Percentiles rank a stretch among this genome's conserved stretches.
Evolutionary conservation across 192 early-diverging fungal species (phyloP).

Genomic region (Neocallimastix lanati): DNA sequence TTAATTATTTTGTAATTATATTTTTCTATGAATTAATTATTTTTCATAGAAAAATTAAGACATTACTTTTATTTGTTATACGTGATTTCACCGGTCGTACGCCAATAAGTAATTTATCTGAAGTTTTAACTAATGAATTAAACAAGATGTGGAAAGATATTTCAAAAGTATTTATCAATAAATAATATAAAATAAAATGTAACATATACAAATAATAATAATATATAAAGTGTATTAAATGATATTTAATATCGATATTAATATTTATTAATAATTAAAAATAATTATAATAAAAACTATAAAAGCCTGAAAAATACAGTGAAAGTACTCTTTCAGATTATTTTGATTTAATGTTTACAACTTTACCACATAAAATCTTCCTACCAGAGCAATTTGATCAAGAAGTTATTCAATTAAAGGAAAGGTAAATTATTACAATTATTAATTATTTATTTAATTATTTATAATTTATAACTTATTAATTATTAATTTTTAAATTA

Average conservation of each 20-base stretch:
- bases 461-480: too few relatives aligned
- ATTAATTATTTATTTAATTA: too few relatives aligned
- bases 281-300: too few relatives aligned
- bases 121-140: conserved; percentile 63
- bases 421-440: too few relatives aligned
- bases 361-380: conserved; percentile 78
- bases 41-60: conserved; percentile 75
- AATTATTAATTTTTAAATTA: too few relatives aligned
- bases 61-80: conserved; percentile 86
- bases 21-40: too few relatives aligned
- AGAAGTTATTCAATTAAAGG: conserved; percentile 39
- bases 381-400: conserved; percentile 67
- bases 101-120: conserved; percentile 58
- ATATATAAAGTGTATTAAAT: too few relatives aligned
- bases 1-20: too few relatives aligned
- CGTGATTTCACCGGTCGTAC: conserved; percentile 84
- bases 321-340: conserved; percentile 58
- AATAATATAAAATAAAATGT: too few relatives aligned
- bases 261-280: too few relatives aligned
- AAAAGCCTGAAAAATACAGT: conserved; percentile 61
- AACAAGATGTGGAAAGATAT: conserved; percentile 82
- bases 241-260: too few relatives aligned
- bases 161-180: conserved; percentile 62
- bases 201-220: too few relatives aligned
- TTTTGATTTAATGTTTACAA: conserved; percentile 79